phyloP scores from a whole-genome alignment of 2,329 filamentous ascomycete species.

The Nannizziopsis barbatae region DNA sequence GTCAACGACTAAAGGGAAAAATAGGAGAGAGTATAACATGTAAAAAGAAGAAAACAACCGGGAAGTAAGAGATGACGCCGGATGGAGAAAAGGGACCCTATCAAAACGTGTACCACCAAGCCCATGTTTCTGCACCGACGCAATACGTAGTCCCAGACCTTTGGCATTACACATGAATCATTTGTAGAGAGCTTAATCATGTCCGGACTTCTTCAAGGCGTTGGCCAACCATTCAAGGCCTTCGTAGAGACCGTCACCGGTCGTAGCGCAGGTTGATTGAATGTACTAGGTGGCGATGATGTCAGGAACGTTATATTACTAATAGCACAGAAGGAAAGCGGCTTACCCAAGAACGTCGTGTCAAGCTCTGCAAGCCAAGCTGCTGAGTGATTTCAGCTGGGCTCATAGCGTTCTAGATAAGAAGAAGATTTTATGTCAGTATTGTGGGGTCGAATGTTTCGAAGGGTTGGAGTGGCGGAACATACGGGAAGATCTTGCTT shows the following conservation, averaged over 20 bases:
- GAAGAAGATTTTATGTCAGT: not conserved
- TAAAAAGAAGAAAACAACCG: constrained; percentile 6
- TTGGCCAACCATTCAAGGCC: constrained; percentile 89
- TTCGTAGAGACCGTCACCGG: constrained; percentile 98
- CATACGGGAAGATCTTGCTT: constrained; percentile 98
- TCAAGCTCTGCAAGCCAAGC: constrained; percentile 97
- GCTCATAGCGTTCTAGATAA: constrained; percentile 87
- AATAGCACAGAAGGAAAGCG: constrained; percentile 15
- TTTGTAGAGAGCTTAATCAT: constrained; percentile 31
- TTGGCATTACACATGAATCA: constrained; percentile 15
- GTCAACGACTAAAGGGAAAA: constrained; percentile 5
- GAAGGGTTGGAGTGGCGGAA: constrained; percentile 18
- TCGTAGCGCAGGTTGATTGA: constrained; percentile 98
- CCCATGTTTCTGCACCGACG: constrained; percentile 13
- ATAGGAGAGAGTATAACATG: not conserved
- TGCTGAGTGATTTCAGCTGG: constrained; percentile 99
- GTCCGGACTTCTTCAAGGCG: constrained; percentile 61
- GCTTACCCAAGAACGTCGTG: constrained; percentile 97
- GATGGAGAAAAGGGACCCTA: constrained; percentile 10
- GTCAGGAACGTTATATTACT: constrained; percentile 12
- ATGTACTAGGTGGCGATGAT: constrained; percentile 58
- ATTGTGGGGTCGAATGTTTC: too few relatives aligned
- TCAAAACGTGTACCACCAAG: constrained; percentile 13
- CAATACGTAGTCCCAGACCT: constrained; percentile 13
- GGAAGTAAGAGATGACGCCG: constrained; percentile 12